Conservation (phyloP, 257 asterid species). For the Solanum pinnatisectum region DNA sequence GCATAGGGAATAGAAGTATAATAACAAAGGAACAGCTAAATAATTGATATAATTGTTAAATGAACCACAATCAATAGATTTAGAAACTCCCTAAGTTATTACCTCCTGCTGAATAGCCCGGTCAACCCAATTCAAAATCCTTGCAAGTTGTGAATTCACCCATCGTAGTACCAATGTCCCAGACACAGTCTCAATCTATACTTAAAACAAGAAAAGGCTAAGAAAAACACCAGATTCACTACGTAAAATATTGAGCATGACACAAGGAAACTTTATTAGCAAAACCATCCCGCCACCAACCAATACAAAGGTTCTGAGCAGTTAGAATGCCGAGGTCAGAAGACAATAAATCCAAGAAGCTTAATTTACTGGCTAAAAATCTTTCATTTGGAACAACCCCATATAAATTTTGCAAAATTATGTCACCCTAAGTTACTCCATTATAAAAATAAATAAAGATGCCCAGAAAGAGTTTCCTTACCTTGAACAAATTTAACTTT, state of each 20-base stretch:
- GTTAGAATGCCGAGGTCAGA: background rate
- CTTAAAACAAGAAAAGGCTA: constrained; percentile 9
- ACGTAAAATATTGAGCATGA: background rate
- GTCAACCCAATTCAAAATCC: constrained; percentile 86
- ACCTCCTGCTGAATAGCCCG: constrained; percentile 97
- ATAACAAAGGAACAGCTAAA: background rate
- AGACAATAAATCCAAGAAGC: background rate
- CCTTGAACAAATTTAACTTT: constrained; percentile 76
- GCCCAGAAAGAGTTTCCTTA: constrained; percentile 18
- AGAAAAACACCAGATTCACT: background rate
- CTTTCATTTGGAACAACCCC: background rate
- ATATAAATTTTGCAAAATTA: background rate
- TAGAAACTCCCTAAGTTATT: constrained; percentile 5
- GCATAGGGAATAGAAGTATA: background rate
- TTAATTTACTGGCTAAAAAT: background rate
- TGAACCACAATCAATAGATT: background rate
- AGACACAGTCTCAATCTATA: constrained; percentile 74
- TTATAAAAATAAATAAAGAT: background rate
- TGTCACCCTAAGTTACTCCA: background rate
- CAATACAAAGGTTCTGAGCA: background rate
- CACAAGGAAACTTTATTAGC: background rate
- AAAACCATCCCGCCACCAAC: background rate
- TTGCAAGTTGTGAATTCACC: constrained; percentile 92
- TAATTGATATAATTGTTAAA: background rate
- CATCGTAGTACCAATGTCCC: constrained; percentile 97